phyloP scores from a whole-genome alignment of 345 rosid species.

The Salix exigua region DNA sequence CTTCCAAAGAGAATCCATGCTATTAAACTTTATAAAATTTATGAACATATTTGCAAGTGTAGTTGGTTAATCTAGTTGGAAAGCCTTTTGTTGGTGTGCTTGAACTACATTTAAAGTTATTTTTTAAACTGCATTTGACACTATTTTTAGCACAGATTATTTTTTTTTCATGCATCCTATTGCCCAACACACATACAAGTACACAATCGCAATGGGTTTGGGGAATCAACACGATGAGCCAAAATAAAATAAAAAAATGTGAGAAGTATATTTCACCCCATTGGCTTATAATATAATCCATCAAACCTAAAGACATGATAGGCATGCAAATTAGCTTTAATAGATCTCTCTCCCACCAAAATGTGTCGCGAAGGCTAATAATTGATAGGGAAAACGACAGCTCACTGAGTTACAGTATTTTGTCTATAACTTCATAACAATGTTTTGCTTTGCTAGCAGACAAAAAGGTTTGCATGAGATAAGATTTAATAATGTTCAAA shows the following conservation, averaged over 20 bases:
- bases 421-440: background rate
- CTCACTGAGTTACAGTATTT: background rate
- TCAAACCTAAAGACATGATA: background rate
- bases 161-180: too few relatives aligned
- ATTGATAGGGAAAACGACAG: background rate
- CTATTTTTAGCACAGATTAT: too few relatives aligned
- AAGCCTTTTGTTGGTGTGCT: too few relatives aligned
- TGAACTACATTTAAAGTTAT: too few relatives aligned
- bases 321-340: background rate
- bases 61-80: too few relatives aligned
- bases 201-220: too few relatives aligned
- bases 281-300: background rate
- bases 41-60: too few relatives aligned
- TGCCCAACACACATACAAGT: too few relatives aligned
- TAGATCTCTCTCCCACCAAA: background rate
- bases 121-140: too few relatives aligned
- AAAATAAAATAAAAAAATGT: background rate
- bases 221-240: background rate
- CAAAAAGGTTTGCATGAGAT: background rate
- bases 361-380: background rate
- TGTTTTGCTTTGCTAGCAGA: background rate
- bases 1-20: too few relatives aligned
- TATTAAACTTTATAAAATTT: too few relatives aligned
- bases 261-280: background rate
- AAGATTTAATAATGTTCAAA: background rate